A percentile compares a stretch with the other conserved stretches of the same genome.
These are phyloP conservation scores for Populus hybrid DNA, from an alignment of 441 rosid genomes.

Conservation along the genomic window DNA sequence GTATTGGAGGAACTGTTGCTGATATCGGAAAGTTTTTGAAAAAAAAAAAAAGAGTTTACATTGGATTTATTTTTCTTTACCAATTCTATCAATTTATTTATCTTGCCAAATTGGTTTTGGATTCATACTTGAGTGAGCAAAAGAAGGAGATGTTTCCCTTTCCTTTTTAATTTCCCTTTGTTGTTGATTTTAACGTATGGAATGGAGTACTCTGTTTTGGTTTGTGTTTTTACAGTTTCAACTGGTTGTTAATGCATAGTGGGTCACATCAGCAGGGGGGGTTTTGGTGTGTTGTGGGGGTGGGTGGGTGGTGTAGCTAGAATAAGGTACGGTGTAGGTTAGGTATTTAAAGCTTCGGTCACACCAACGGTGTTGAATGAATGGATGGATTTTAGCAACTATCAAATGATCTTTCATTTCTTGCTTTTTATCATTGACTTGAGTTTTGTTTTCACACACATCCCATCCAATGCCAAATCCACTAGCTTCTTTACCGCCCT, in stretches of 20 bases:
- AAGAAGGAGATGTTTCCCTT: conserved; percentile 4
- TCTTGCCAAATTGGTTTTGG: conserved; percentile 7
- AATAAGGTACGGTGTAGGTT: conserved; percentile 47
- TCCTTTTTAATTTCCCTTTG: not conserved
- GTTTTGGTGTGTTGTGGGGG: conserved; percentile 11
- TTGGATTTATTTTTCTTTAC: conserved; percentile 6
- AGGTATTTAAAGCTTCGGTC: conserved; percentile 46
- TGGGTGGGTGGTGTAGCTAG: conserved; percentile 19
- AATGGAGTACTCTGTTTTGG: conserved; percentile 9
- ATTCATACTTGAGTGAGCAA: conserved; percentile 34
- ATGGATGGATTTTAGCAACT: conserved; percentile 13
- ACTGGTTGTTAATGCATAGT: conserved; percentile 69
- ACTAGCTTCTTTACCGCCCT: not conserved
- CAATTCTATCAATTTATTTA: conserved; percentile 23
- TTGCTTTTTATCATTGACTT: not conserved
- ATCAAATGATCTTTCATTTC: conserved; percentile 14
- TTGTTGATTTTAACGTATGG: conserved; percentile 13
- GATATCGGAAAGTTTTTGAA: conserved; percentile 24
- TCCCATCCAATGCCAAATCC: not conserved
- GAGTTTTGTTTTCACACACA: not conserved
- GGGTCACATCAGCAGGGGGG: conserved; percentile 98
- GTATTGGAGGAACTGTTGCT: conserved; percentile 24
- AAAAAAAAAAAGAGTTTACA: conserved; percentile 15
- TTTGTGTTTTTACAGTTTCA: conserved; percentile 38
- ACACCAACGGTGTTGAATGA: conserved; percentile 34